Percentiles rank a stretch among this genome's conserved stretches.
phyloP scores from a whole-genome alignment of 805 yeast genomes.

The Metschnikowia koreensis region DNA sequence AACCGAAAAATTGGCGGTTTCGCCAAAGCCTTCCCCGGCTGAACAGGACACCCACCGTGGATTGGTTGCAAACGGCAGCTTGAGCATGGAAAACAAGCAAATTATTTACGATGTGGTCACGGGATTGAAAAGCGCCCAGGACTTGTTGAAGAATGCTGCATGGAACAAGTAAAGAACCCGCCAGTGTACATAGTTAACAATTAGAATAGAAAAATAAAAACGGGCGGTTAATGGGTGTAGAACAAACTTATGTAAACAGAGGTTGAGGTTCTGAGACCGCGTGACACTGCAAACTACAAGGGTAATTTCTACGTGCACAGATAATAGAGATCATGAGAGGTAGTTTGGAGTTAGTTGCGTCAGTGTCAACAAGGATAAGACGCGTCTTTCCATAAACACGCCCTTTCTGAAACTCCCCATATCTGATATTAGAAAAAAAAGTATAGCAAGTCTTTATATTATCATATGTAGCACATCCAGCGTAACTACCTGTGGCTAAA shows the following conservation, averaged over 20 bases:
- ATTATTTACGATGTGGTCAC: slow-evolving; percentile 29
- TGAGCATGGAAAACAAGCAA: slow-evolving; percentile 28
- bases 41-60: slow-evolving; percentile 18
- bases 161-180: slow-evolving; percentile 21
- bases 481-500: slow-evolving; percentile 6
- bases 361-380: background rate
- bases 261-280: too few relatives aligned
- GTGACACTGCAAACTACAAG: too few relatives aligned
- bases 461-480: slow-evolving; percentile 12
- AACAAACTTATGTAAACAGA: background rate
- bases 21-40: slow-evolving; percentile 3
- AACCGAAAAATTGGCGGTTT: slow-evolving; percentile 14
- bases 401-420: background rate
- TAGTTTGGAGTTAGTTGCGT: too few relatives aligned
- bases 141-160: slow-evolving; percentile 26
- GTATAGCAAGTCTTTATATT: slow-evolving; percentile 6
- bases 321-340: too few relatives aligned
- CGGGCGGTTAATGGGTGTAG: background rate
- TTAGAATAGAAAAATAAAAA: background rate
- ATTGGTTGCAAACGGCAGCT: slow-evolving; percentile 30
- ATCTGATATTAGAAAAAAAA: background rate
- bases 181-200: background rate
- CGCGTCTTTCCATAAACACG: background rate
- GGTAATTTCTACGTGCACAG: too few relatives aligned
- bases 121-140: slow-evolving; percentile 27